phyloP scores from a whole-genome alignment of 768 basidiomycete genomes.

The Kwoniella europaea region DNA sequence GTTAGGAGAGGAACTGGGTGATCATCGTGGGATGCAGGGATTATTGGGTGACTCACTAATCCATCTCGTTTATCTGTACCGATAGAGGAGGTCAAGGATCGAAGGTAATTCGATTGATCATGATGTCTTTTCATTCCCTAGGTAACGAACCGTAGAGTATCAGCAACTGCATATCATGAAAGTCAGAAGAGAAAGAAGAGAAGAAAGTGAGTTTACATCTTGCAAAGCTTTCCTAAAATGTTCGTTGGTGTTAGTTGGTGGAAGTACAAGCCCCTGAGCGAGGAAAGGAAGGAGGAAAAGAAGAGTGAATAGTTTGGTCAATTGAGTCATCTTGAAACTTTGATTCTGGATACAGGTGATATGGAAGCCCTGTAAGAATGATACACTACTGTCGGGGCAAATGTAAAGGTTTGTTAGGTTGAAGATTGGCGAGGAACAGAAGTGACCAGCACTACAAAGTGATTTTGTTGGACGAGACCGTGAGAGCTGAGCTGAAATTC shows the following conservation, averaged over 20 bases:
- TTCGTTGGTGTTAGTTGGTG: not conserved
- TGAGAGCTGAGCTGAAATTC: no score
- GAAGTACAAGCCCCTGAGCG: slow-evolving; percentile 14
- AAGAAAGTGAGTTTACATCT: not conserved
- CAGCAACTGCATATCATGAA: not conserved
- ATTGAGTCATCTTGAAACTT: slow-evolving; percentile 1
- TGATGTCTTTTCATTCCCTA: slow-evolving; percentile 9
- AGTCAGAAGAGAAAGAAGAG: not conserved
- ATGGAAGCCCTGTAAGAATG: no score
- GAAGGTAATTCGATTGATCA: slow-evolving; percentile 3
- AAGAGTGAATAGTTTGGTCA: slow-evolving; percentile 10
- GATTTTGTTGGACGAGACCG: not conserved
- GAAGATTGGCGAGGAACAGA: not conserved
- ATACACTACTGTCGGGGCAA: not conserved
- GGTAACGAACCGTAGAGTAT: not conserved
- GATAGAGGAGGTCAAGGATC: not conserved
- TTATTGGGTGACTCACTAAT: not conserved
- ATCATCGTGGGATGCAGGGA: no score
- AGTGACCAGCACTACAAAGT: not conserved
- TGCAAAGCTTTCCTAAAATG: slow-evolving; percentile 1
- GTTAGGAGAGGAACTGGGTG: no score
- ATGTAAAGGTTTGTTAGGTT: not conserved
- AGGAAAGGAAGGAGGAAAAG: slow-evolving; percentile 12
- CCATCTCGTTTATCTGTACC: not conserved
- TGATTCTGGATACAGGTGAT: no score